These are phyloP conservation scores for Fusarium goolgardi DNA, from an alignment of 2,329 filamentous ascomycete genomes.

Conservation along the genomic window DNA sequence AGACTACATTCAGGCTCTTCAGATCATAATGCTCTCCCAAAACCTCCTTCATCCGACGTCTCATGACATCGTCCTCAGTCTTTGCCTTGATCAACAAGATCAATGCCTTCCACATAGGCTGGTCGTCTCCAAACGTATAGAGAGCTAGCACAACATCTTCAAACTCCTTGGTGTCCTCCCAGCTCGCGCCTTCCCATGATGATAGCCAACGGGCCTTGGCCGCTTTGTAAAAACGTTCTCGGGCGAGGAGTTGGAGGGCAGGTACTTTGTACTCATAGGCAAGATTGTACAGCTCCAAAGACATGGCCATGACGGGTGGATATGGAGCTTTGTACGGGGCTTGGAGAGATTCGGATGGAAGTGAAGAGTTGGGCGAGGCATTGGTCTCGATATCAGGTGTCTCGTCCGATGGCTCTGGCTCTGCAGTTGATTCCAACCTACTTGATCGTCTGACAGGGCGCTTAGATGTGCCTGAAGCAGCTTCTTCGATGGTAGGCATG, in stretches of 20 bases:
- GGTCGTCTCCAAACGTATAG: constrained; percentile 9
- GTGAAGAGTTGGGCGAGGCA: background rate
- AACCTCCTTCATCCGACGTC: constrained; percentile 16
- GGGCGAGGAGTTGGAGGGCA: constrained; percentile 48
- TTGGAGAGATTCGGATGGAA: background rate
- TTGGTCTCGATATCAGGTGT: background rate
- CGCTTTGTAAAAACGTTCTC: constrained; percentile 48
- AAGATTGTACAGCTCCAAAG: constrained; percentile 50
- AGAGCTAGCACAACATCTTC: constrained; percentile 25
- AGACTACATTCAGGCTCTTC: background rate
- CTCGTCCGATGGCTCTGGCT: background rate
- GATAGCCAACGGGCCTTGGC: constrained; percentile 16
- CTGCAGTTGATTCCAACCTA: constrained; percentile 11
- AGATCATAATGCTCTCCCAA: constrained; percentile 19
- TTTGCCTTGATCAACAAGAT: constrained; percentile 28
- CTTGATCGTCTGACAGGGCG: constrained; percentile 15
- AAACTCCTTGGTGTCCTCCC: constrained; percentile 21
- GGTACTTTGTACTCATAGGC: constrained; percentile 53
- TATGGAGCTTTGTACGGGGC: background rate
- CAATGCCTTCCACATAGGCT: constrained; percentile 26
- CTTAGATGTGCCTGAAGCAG: background rate
- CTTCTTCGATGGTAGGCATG: background rate
- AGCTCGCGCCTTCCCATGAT: constrained; percentile 4
- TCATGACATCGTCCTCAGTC: constrained; percentile 3
- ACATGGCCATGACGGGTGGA: constrained; percentile 23